Evolutionary conservation across 2,329 filamentous ascomycete species (phyloP).

Genomic region (Hawksworthiomyces lignivorus): DNA sequence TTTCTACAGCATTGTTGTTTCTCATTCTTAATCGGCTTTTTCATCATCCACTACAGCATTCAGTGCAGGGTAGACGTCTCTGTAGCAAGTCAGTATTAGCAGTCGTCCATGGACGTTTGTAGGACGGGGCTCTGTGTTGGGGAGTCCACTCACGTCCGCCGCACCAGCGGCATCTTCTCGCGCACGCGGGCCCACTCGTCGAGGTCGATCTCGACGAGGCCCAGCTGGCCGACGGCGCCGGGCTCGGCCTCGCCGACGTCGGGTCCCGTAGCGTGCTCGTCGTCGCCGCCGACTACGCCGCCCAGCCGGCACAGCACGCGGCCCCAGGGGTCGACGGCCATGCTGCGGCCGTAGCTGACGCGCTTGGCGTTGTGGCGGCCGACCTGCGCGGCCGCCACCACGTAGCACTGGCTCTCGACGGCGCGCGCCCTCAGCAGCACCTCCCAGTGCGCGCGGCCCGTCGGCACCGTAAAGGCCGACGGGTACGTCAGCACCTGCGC

Average conservation of each 20-base stretch:
- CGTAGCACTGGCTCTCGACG: conserved; percentile 82
- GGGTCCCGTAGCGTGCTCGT: conserved; percentile 19
- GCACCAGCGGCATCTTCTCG: conserved; percentile 42
- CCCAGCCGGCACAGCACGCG: conserved; percentile 58
- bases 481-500: conserved; percentile 81
- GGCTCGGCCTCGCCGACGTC: conserved; percentile 19
- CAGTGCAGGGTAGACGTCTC: conserved; percentile 14
- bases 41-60: background rate
- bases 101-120: no score
- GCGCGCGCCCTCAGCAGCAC: conserved; percentile 69
- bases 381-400: conserved; percentile 77
- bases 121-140: no score
- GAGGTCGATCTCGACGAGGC: conserved; percentile 47
- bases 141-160: conserved; percentile 39
- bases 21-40: no score
- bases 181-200: conserved; percentile 39
- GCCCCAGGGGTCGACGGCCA: conserved; percentile 86
- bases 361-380: conserved; percentile 56
- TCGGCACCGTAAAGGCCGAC: conserved; percentile 82
- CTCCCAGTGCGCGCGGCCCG: conserved; percentile 82
- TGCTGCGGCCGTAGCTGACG: conserved; percentile 75
- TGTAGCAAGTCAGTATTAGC: background rate
- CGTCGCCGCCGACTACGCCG: conserved; percentile 39
- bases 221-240: conserved; percentile 38
- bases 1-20: no score